Conservation (phyloP, 176 grass and related monocot species). For the Eragrostis nindensis region DNA sequence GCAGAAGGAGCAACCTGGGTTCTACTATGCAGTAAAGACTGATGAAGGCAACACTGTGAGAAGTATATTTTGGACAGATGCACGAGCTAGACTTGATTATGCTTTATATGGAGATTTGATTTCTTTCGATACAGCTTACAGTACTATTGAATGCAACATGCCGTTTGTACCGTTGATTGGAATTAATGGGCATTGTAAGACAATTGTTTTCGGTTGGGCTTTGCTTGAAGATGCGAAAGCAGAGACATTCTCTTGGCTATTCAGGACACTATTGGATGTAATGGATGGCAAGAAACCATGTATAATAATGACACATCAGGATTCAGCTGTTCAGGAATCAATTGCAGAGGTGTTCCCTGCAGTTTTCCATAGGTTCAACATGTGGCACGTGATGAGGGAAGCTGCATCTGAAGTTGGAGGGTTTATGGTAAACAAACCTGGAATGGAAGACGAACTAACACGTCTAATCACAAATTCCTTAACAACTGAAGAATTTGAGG, state of each 20-base stretch:
- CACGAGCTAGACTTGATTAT: constrained; percentile 20
- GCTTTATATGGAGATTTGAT: constrained; percentile 11
- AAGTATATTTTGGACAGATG: constrained; percentile 24
- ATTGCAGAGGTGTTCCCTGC: not conserved
- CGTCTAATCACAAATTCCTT: not conserved
- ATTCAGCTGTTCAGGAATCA: not conserved
- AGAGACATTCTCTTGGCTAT: constrained; percentile 24
- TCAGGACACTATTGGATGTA: constrained; percentile 13
- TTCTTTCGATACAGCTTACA: constrained; percentile 9
- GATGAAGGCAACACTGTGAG: not conserved
- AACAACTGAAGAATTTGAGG: not conserved
- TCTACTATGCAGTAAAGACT: not conserved
- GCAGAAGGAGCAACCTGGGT: not conserved
- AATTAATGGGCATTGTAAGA: not conserved
- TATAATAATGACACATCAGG: constrained; percentile 20
- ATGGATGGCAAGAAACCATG: constrained; percentile 33
- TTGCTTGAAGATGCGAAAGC: not conserved
- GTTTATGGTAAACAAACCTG: not conserved
- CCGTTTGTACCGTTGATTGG: not conserved
- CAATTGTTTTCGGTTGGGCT: constrained; percentile 22
- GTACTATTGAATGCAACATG: not conserved
- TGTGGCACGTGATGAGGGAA: constrained; percentile 31
- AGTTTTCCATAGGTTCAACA: not conserved
- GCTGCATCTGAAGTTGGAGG: not conserved
- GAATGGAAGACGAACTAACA: not conserved